Conservation (phyloP, 148 eudicot genomes). For the Spergularia bocconei region DNA sequence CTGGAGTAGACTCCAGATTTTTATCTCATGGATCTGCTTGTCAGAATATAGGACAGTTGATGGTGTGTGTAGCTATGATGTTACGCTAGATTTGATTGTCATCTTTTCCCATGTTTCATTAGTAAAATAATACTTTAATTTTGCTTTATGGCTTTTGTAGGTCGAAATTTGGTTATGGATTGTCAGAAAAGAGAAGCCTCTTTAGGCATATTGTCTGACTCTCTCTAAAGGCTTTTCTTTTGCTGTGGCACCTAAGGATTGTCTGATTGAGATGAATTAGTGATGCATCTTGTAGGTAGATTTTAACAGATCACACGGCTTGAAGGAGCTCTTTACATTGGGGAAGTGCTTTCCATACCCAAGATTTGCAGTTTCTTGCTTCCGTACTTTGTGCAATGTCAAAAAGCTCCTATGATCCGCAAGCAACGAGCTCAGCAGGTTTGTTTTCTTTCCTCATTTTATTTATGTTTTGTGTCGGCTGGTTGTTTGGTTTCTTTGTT, state of each 20-base stretch:
- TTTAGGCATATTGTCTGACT: constrained; percentile 5
- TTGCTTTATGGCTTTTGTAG: constrained; percentile 1
- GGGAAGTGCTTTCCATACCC: constrained; percentile 9
- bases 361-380: constrained; percentile 11
- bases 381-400: constrained; percentile 27
- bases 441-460: not conserved
- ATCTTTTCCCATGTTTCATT: not conserved
- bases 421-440: constrained; percentile 30
- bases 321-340: not conserved
- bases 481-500: no score
- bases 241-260: constrained; percentile 6
- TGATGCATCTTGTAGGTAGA: constrained; percentile 15
- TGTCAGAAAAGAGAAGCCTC: not conserved
- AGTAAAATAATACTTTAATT: no score
- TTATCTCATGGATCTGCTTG: not conserved
- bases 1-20: not conserved
- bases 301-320: constrained; percentile 1
- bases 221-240: not conserved
- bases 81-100: not conserved
- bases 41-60: not conserved
- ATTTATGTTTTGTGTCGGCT: not conserved
- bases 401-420: constrained; percentile 28
- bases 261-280: not conserved
- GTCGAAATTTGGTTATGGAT: constrained; percentile 7
- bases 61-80: not conserved